Evolutionary conservation across 495 filamentous ascomycete species (phyloP).

Genomic region (Penicillium angulare): DNA sequence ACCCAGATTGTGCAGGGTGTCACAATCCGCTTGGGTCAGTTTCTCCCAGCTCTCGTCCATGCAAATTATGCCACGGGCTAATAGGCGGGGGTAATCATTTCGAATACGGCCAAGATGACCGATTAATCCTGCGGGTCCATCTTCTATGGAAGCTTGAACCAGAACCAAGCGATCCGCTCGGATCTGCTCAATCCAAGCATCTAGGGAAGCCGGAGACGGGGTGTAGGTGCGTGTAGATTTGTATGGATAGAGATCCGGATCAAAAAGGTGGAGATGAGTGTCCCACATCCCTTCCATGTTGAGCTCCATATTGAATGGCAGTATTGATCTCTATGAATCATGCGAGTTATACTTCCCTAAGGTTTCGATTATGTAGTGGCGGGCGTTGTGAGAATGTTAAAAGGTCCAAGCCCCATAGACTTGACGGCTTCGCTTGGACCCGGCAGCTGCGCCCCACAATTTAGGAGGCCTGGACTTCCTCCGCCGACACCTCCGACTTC

Average conservation of each 20-base stretch:
- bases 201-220: conserved; percentile 15
- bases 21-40: conserved; percentile 5
- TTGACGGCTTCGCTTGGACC: no score
- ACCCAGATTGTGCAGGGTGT: conserved; percentile 10
- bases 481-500: conserved; percentile 1
- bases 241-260: conserved; percentile 17
- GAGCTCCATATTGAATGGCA: neutral
- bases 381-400: no score
- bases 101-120: conserved; percentile 15
- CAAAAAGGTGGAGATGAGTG: conserved; percentile 20
- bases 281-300: conserved; percentile 12
- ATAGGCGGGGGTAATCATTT: conserved; percentile 9
- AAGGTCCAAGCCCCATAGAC: no score
- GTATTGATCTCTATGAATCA: no score
- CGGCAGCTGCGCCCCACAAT: neutral
- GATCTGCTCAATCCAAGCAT: conserved; percentile 1
- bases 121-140: conserved; percentile 11
- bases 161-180: conserved; percentile 7
- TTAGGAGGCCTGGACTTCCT: neutral
- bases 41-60: conserved; percentile 12
- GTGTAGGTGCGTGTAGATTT: conserved; percentile 21
- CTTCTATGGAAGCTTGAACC: conserved; percentile 22
- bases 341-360: no score
- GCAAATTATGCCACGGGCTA: conserved; percentile 16
- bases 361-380: no score